Conservation (phyloP, 1,139 yeast species). For the Pichia sp. region DNA sequence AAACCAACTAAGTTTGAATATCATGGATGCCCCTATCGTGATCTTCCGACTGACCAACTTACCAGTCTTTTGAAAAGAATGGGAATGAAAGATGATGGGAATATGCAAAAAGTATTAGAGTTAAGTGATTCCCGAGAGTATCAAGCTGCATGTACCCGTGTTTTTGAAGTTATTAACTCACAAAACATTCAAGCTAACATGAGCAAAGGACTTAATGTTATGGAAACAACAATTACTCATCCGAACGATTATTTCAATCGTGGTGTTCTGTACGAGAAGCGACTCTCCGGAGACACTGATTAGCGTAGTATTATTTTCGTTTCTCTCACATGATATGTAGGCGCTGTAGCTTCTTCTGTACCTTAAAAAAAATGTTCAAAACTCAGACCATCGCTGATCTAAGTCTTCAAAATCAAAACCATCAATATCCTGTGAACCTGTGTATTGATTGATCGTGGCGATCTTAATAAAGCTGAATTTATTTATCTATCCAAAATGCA, state of each 20-base stretch:
- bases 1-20: slow-evolving; percentile 59
- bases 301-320: background rate
- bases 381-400: too few relatives aligned
- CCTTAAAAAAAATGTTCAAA: too few relatives aligned
- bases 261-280: slow-evolving; percentile 37
- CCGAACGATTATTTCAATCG: slow-evolving; percentile 87
- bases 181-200: slow-evolving; percentile 34
- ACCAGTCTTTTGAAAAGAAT: slow-evolving; percentile 46
- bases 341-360: too few relatives aligned
- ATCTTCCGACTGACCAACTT: slow-evolving; percentile 56
- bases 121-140: slow-evolving; percentile 60
- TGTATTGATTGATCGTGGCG: background rate
- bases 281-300: slow-evolving; percentile 3
- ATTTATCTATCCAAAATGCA: background rate
- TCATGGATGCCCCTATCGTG: slow-evolving; percentile 94
- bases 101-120: slow-evolving; percentile 52
- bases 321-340: background rate
- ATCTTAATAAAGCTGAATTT: background rate
- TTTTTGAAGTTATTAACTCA: slow-evolving; percentile 71
- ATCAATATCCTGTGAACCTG: too few relatives aligned
- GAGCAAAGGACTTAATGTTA: slow-evolving; percentile 35
- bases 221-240: slow-evolving; percentile 54
- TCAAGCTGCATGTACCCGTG: slow-evolving; percentile 85
- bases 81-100: slow-evolving; percentile 68
- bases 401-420: too few relatives aligned